Evolutionary conservation across 139 green algal genomes (phyloP).

Genomic region (Mesotaenium endlicherianum): DNA sequence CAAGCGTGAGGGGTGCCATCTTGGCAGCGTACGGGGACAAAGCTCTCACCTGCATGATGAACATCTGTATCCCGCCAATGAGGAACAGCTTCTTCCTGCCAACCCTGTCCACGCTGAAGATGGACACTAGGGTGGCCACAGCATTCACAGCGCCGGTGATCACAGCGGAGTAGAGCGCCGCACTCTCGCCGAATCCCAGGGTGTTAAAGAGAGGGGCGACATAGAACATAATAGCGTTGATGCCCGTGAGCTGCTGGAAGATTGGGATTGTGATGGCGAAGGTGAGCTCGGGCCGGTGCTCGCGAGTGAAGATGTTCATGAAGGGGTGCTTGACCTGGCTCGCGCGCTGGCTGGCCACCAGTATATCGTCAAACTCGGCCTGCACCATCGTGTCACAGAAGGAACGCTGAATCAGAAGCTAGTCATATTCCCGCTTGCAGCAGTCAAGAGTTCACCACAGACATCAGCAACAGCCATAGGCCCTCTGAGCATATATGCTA

Average conservation of each 20-base stretch:
- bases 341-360: no score
- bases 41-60: no score
- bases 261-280: slow-evolving; percentile 56
- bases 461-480: no score
- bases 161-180: slow-evolving; percentile 59
- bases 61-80: slow-evolving; percentile 67
- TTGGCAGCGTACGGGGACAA: no score
- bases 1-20: no score
- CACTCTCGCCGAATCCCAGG: slow-evolving; percentile 50
- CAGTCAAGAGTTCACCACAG: no score
- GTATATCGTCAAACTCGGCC: no score
- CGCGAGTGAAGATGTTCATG: slow-evolving; percentile 24
- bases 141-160: slow-evolving; percentile 64
- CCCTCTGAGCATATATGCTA: no score
- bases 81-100: slow-evolving; percentile 63
- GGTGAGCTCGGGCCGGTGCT: slow-evolving; percentile 61
- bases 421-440: no score
- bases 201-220: slow-evolving; percentile 57
- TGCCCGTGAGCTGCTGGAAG: slow-evolving; percentile 69
- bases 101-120: slow-evolving; percentile 61
- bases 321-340: no score
- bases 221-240: slow-evolving; percentile 70
- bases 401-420: no score
- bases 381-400: no score
- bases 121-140: slow-evolving; percentile 61